Conservation (phyloP, 768 basidiomycete species). For the Boletus rufocinnamomeus region DNA sequence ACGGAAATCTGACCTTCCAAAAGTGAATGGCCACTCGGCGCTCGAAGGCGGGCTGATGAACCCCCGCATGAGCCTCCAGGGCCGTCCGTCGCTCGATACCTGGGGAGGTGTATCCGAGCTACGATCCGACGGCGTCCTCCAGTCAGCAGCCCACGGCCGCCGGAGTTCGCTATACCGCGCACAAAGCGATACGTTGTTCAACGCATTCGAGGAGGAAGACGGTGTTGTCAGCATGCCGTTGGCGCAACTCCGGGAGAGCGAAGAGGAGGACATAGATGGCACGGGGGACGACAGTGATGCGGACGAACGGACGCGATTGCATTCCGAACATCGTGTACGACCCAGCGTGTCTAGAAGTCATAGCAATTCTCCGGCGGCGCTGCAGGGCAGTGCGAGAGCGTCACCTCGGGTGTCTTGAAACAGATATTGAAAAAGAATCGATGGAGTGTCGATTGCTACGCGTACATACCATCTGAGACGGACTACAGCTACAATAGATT, state of each 20-base stretch:
- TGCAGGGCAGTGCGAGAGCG: conserved; percentile 31
- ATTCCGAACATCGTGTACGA: conserved; percentile 29
- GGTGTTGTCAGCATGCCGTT: conserved; percentile 48
- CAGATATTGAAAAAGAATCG: neutral
- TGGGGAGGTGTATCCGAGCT: conserved; percentile 52
- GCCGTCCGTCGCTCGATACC: conserved; percentile 77
- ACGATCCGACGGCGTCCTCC: conserved; percentile 26
- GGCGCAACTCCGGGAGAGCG: conserved; percentile 64
- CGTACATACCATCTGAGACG: conserved; percentile 22
- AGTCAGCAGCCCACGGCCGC: conserved; percentile 55
- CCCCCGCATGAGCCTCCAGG: conserved; percentile 78
- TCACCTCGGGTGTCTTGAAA: conserved; percentile 25
- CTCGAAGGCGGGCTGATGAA: conserved; percentile 72
- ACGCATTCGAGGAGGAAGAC: conserved; percentile 60
- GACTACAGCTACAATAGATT: conserved; percentile 33
- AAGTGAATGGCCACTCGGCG: conserved; percentile 49
- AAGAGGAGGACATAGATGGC: conserved; percentile 52
- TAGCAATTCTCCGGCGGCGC: conserved; percentile 50
- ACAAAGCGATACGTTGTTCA: conserved; percentile 70
- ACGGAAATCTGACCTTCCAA: conserved; percentile 52
- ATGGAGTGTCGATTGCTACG: conserved; percentile 1
- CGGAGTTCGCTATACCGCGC: conserved; percentile 65
- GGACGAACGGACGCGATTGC: conserved; percentile 44
- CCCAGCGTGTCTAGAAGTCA: conserved; percentile 50
- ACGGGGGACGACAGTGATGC: conserved; percentile 48